phyloP scores from a whole-genome alignment of 306 rosid species.

The Quercus suber region DNA sequence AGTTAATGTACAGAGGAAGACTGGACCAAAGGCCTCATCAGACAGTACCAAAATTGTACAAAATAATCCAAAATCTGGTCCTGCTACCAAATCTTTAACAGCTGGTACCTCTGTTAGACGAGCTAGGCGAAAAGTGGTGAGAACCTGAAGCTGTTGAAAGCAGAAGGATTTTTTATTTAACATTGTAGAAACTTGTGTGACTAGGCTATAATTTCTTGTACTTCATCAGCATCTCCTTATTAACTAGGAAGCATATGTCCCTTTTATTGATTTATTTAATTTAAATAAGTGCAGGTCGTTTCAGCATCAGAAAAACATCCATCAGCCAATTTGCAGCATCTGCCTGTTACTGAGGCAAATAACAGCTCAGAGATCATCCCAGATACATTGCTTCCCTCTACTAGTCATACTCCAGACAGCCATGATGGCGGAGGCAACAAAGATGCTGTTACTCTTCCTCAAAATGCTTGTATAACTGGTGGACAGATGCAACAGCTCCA shows the following conservation, averaged over 20 bases:
- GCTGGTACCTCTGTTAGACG: conserved; percentile 39
- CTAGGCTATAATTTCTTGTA: neutral
- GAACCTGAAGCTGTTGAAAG: conserved; percentile 31
- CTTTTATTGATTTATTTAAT: conserved; percentile 8
- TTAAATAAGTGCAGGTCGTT: conserved; percentile 40
- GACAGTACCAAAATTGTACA: conserved; percentile 29
- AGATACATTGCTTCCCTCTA: conserved; percentile 16
- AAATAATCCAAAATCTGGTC: conserved; percentile 32
- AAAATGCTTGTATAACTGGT: conserved; percentile 25
- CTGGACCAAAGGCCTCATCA: conserved; percentile 28
- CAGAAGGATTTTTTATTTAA: conserved; percentile 8
- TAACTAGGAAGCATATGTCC: conserved; percentile 21
- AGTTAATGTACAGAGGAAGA: conserved; percentile 33
- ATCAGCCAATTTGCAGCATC: conserved; percentile 21
- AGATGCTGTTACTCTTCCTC: conserved; percentile 30
- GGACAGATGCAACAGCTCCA: conserved; percentile 39
- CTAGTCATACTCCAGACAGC: conserved; percentile 2
- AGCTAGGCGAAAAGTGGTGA: conserved; percentile 62
- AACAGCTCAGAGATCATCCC: conserved; percentile 25
- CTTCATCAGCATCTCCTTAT: neutral
- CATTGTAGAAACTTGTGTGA: neutral
- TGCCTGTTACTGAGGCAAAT: conserved; percentile 25
- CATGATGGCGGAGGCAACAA: conserved; percentile 18
- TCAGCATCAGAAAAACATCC: conserved; percentile 34
- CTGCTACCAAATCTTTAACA: conserved; percentile 38